Base-by-base conservation (phyloP, 139 green algal genomes). In the Chlorella vulgaris region DNA sequence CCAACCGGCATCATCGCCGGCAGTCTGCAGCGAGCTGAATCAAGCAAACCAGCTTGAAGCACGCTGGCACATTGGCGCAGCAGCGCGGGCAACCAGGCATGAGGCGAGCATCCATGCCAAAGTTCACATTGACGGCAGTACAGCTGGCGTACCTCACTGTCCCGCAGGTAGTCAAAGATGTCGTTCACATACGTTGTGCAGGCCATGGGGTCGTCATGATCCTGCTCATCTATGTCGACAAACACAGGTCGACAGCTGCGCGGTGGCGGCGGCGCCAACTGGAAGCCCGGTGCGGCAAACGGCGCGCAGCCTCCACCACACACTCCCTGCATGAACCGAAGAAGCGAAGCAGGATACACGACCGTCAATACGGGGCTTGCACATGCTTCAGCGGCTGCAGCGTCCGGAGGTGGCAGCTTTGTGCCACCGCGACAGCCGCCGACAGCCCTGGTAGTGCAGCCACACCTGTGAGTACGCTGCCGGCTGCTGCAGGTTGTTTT, bases 131-230 rank as follows among this genome's bases (percentile, higher is more conserved):
- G n/a, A 24, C 10, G 58, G 58, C 31, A 51, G 21, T 13, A 42
- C 47, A 24, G 31, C n/a, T n/a, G 42, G n/a, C 67, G 33, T 60
- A 81, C 76, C 81, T 88, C 78, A 29, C 33, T 69, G 7, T 91
- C 82, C 4, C 84, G 77, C 39, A 96, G 85, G 78, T 97, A 82
- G 40, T 90, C 77, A 26, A 95, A 96, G 53, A 98, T 97, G 35
- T 88, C 80, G 6, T 81, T 62, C 0, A 94, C 93, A 69, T 97
- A 96, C 7, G 93, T 83, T 31, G 88, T 85, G 81, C 94, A 97
- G 2, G 91, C 89, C 78, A 93, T 86, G 6, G 88, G 86, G 81
- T 98, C 93, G 50, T 93, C 88, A 18, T 78, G 40, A 73, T 94
- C 91, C 3, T 82, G 24, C 24, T 76, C 77, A 51, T 98, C 94